Evolutionary conservation across 352 stramenopile genomes (phyloP).

Genomic region (Globisporangium radiosum): DNA sequence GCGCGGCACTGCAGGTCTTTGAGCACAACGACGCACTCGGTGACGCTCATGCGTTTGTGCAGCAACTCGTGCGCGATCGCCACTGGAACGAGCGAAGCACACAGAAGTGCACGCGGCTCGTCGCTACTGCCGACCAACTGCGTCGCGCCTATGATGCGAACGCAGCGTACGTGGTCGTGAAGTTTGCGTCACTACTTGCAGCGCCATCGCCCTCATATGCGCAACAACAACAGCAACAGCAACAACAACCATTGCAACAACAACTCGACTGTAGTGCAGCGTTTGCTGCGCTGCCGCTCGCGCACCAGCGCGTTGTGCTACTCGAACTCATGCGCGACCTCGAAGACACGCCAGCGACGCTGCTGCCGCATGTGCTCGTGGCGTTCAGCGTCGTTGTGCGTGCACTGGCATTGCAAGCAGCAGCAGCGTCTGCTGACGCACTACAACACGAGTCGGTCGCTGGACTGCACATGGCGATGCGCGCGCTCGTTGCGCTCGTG

Average conservation of each 20-base stretch:
- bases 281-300: slow-evolving; percentile 5
- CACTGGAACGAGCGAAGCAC: neutral
- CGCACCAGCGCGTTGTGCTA: slow-evolving; percentile 16
- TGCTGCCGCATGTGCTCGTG: slow-evolving; percentile 25
- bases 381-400: slow-evolving; percentile 14
- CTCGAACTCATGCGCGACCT: slow-evolving; percentile 23
- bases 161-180: neutral
- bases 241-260: neutral
- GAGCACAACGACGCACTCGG: neutral
- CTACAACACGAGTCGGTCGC: no score
- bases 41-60: neutral
- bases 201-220: neutral
- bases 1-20: slow-evolving; percentile 22
- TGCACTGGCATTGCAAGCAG: neutral
- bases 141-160: neutral
- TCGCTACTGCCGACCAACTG: neutral
- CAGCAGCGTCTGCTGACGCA: neutral
- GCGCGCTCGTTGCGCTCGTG: slow-evolving; percentile 23
- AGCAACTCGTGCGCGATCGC: neutral
- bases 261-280: neutral
- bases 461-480: slow-evolving; percentile 4
- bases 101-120: neutral
- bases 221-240: neutral
- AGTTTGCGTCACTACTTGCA: neutral
- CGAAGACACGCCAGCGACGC: slow-evolving; percentile 17